phyloP scores from a whole-genome alignment of 176 grass and related monocot species.

The Secale cereale region DNA sequence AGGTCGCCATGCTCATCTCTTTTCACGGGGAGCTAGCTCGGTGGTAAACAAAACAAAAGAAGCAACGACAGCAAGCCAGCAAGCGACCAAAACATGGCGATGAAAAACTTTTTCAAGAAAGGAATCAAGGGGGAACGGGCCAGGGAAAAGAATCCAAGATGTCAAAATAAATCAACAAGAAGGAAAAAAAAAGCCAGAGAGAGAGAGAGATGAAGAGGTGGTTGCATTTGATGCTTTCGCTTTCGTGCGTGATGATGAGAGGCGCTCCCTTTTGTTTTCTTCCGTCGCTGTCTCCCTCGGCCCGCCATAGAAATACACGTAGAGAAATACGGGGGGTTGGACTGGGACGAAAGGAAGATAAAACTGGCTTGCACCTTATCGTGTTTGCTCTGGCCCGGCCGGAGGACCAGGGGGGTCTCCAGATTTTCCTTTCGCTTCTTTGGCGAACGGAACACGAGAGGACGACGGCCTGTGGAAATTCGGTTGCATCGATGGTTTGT shows the following conservation, averaged over 20 bases:
- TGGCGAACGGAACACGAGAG: no score
- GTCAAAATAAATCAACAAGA: neutral
- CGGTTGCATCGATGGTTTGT: neutral
- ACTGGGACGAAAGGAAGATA: neutral
- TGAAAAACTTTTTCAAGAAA: conserved; percentile 7
- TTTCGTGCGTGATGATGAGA: conserved; percentile 8
- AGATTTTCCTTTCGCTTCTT: neutral
- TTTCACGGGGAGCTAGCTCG: neutral
- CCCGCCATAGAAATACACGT: neutral
- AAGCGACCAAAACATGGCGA: conserved; percentile 2
- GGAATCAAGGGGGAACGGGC: neutral
- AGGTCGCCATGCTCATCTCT: neutral
- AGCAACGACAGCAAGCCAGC: neutral
- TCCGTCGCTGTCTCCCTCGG: neutral
- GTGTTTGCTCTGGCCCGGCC: neutral
- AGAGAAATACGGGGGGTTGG: neutral
- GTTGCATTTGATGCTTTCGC: neutral
- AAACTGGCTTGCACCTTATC: neutral
- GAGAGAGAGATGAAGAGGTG: no score
- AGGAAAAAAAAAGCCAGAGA: neutral
- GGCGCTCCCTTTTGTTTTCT: conserved; percentile 22
- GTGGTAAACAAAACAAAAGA: neutral
- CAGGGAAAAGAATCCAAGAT: conserved; percentile 10
- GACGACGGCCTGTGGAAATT: neutral
- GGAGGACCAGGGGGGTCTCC: neutral